Evolutionary conservation across 1,139 yeast genomes (phyloP).

Genomic region (Saccharomyces pastorianus): DNA sequence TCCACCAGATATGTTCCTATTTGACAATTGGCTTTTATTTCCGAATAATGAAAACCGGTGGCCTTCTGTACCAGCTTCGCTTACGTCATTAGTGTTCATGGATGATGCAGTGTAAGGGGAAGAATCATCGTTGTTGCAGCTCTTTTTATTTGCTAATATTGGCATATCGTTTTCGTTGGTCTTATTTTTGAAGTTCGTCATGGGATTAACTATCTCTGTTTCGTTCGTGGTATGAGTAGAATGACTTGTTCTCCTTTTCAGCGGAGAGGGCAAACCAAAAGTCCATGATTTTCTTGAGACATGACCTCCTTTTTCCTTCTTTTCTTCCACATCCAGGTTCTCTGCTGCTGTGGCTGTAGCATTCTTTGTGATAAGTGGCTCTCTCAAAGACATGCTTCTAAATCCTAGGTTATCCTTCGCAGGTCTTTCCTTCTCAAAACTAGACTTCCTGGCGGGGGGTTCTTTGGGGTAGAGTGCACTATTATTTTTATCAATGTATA

Average conservation of each 20-base stretch:
- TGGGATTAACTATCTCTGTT: background rate
- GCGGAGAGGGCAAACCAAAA: background rate
- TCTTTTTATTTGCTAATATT: background rate
- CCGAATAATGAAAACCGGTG: background rate
- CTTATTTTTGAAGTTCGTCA: background rate
- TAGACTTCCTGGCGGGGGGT: slow-evolving; percentile 30
- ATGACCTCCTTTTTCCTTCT: background rate
- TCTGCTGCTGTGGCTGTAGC: background rate
- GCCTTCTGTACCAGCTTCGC: background rate
- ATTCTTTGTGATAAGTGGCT: slow-evolving; percentile 3
- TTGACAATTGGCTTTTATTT: background rate
- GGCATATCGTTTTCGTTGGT: background rate
- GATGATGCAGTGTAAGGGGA: background rate
- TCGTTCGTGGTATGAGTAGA: background rate
- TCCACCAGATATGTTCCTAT: background rate
- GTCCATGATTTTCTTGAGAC: background rate
- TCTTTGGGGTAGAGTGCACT: background rate
- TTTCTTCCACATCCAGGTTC: background rate
- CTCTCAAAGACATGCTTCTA: slow-evolving; percentile 29
- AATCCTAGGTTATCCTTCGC: slow-evolving; percentile 24
- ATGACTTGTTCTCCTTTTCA: background rate
- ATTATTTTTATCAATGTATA: background rate
- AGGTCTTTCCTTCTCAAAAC: slow-evolving; percentile 39
- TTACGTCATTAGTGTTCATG: background rate
- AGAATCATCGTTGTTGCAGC: background rate